Percentiles rank a stretch among this genome's conserved stretches.
phyloP scores from a whole-genome alignment of 768 basidiomycete genomes.

The Termitomyces sp. region DNA sequence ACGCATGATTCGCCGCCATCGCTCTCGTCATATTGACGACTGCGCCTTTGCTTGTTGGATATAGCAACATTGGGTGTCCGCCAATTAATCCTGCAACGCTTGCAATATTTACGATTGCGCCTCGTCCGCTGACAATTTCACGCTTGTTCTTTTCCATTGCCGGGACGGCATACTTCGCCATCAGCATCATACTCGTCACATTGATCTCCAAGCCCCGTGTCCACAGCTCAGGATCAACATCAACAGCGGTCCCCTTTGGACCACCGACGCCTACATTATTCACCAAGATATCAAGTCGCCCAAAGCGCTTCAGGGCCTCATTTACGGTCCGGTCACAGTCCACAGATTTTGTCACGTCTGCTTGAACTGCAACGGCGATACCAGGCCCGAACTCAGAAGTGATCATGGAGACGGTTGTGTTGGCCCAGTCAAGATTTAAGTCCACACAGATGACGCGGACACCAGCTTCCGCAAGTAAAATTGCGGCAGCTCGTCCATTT shows the following conservation, averaged over 20 bases:
- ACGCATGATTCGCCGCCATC: slow-evolving; percentile 41
- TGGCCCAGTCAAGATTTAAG: slow-evolving; percentile 32
- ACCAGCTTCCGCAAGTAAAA: slow-evolving; percentile 40
- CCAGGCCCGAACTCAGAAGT: slow-evolving; percentile 31
- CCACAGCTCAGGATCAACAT: slow-evolving; percentile 34
- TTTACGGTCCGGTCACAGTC: slow-evolving; percentile 36
- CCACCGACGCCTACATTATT: slow-evolving; percentile 42
- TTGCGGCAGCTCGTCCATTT: slow-evolving; percentile 39
- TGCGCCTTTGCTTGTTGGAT: slow-evolving; percentile 42
- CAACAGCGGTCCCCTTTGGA: slow-evolving; percentile 34
- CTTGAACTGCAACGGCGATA: slow-evolving; percentile 29
- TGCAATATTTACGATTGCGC: slow-evolving; percentile 39
- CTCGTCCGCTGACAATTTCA: slow-evolving; percentile 29
- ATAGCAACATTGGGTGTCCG: slow-evolving; percentile 36
- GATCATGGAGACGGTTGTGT: slow-evolving; percentile 38
- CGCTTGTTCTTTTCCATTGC: slow-evolving; percentile 37
- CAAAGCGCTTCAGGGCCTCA: slow-evolving; percentile 30
- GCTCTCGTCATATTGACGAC: slow-evolving; percentile 42
- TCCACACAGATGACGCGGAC: slow-evolving; percentile 35
- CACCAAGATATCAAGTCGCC: slow-evolving; percentile 39
- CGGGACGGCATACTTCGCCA: slow-evolving; percentile 39
- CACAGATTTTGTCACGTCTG: slow-evolving; percentile 32
- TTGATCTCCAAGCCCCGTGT: slow-evolving; percentile 34
- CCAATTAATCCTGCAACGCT: slow-evolving; percentile 36
- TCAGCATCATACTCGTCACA: slow-evolving; percentile 42